These are phyloP conservation scores for Taiozyma sp. DNA, from an alignment of 1,139 yeast species.

Conservation along the genomic window DNA sequence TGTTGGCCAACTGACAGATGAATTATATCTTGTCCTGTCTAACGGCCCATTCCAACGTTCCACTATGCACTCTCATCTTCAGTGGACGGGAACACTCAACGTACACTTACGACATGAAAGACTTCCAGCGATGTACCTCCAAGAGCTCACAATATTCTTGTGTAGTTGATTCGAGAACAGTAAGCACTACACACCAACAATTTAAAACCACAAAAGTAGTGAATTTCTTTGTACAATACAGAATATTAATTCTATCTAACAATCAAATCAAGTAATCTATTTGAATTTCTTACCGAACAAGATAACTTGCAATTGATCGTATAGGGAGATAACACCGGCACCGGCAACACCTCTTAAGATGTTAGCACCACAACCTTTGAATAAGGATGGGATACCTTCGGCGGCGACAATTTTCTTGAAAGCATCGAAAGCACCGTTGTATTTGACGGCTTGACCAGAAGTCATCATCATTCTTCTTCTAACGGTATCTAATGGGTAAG, in stretches of 20 bases:
- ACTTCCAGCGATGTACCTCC: too few species aligned
- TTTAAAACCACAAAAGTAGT: slow-evolving; percentile 19
- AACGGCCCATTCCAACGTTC: too few species aligned
- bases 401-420: slow-evolving; percentile 65
- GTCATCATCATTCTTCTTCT: slow-evolving; percentile 91
- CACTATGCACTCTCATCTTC: too few species aligned
- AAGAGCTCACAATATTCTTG: too few species aligned
- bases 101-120: too few species aligned
- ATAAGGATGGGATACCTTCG: slow-evolving; percentile 68
- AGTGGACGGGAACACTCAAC: too few species aligned
- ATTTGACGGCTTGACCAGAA: slow-evolving; percentile 75
- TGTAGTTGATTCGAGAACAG: too few species aligned
- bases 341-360: slow-evolving; percentile 87
- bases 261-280: slow-evolving; percentile 23
- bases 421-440: slow-evolving; percentile 73
- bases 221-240: slow-evolving; percentile 7
- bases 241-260: slow-evolving; percentile 10
- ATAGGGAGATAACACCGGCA: slow-evolving; percentile 80
- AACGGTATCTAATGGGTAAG: slow-evolving; percentile 79
- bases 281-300: slow-evolving; percentile 70
- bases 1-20: not conserved
- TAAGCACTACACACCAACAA: not conserved
- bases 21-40: too few species aligned
- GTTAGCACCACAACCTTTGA: slow-evolving; percentile 89
- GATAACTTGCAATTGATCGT: slow-evolving; percentile 74